Conservation (phyloP, 768 basidiomycete genomes). For the Tephrocybe sp. region DNA sequence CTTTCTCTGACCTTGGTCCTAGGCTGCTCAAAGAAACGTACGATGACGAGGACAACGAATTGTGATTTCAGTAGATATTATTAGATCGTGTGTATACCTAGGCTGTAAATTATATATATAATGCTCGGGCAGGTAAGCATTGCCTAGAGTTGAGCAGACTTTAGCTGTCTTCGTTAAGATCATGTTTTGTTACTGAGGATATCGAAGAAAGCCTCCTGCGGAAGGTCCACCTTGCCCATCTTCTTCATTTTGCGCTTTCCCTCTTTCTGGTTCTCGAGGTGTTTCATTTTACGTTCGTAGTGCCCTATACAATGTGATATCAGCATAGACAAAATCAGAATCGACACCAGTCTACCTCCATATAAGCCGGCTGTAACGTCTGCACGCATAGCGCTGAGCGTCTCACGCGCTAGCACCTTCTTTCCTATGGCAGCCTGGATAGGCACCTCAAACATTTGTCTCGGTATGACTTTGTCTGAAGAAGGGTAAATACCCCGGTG, state of each 20-base stretch:
- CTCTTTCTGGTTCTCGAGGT: conserved; percentile 89
- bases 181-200: conserved; percentile 65
- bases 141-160: too few species aligned
- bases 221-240: conserved; percentile 85
- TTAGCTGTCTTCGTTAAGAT: neutral
- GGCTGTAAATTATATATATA: conserved; percentile 21
- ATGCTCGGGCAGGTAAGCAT: neutral
- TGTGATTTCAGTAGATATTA: conserved; percentile 40
- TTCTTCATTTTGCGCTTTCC: conserved; percentile 89
- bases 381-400: conserved; percentile 78
- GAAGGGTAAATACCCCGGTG: neutral
- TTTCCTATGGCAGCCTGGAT: conserved; percentile 92
- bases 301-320: conserved; percentile 53
- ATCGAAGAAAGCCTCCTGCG: conserved; percentile 95
- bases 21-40: conserved; percentile 92
- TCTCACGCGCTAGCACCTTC: conserved; percentile 88
- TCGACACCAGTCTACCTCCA: conserved; percentile 53
- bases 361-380: conserved; percentile 95
- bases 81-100: conserved; percentile 18
- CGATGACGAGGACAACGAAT: conserved; percentile 90
- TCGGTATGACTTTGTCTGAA: conserved; percentile 86
- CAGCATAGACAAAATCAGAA: neutral
- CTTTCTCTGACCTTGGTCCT: too few species aligned
- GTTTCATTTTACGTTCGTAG: conserved; percentile 91
- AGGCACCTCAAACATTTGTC: conserved; percentile 91